Percentiles rank a stretch among this genome's conserved stretches.
These are phyloP conservation scores for Daldinia grandis DNA, from an alignment of 495 filamentous ascomycete species.

Conservation along the genomic window DNA sequence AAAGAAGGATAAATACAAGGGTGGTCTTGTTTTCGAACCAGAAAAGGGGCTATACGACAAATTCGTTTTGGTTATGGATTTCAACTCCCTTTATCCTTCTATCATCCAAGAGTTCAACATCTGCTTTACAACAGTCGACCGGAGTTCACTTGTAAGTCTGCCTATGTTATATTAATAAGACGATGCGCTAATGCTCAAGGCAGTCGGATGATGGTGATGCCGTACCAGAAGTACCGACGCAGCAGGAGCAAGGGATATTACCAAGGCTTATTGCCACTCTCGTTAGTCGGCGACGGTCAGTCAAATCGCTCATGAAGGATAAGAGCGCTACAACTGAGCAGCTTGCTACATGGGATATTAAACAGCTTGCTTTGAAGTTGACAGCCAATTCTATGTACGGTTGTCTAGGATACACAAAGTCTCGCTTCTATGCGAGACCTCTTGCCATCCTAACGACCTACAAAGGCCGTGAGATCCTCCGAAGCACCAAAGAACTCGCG, in stretches of 20 bases:
- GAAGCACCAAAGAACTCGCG: conserved; percentile 92
- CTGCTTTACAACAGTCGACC: conserved; percentile 96
- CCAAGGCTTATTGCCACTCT: conserved; percentile 90
- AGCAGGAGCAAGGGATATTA: conserved; percentile 80
- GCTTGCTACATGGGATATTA: conserved; percentile 96
- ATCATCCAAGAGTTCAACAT: conserved; percentile 99
- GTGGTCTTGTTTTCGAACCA: conserved; percentile 96
- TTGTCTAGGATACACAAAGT: conserved; percentile 94
- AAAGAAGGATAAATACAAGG: conserved; percentile 99
- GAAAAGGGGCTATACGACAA: conserved; percentile 97
- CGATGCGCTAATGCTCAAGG: conserved; percentile 34
- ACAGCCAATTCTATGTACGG: conserved; percentile 99
- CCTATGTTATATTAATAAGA: not conserved
- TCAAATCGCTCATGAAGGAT: conserved; percentile 96
- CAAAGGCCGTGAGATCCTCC: conserved; percentile 97
- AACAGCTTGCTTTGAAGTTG: conserved; percentile 93
- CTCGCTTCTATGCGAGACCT: conserved; percentile 94
- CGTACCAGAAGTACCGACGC: conserved; percentile 71
- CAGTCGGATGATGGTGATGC: conserved; percentile 83
- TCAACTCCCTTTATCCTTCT: conserved; percentile 98
- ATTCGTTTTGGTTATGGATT: conserved; percentile 98
- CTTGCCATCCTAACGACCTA: conserved; percentile 95
- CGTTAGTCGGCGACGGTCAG: conserved; percentile 84
- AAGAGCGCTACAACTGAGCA: conserved; percentile 85
- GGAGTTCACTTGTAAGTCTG: conserved; percentile 64